Base-by-base conservation (phyloP, 495 filamentous ascomycete species). In the Aspergillus affinis region DNA sequence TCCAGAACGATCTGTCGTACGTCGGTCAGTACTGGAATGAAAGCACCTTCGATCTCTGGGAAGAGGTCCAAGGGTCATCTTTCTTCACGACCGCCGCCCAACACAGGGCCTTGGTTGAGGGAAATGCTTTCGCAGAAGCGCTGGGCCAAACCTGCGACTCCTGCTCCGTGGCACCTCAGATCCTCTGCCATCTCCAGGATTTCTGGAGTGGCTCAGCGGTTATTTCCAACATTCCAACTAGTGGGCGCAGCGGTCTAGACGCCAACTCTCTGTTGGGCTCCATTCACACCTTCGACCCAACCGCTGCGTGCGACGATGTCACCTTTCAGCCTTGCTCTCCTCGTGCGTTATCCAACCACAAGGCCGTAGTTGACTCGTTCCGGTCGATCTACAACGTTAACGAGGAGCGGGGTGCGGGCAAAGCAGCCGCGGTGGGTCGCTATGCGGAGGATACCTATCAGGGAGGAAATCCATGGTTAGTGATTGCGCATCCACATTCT, bases 371-470 rank as follows among this genome's bases (percentile, higher is more conserved):
- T 6, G 82, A 83, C n/a, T 75, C 78, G 13, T 83, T 84, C 69
- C 79, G 87, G 12, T 69, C 70, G 4, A 72, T 79, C 49, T 82
- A 79, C 60, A 49, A 55, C 12, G 59, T 82, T 51, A 78, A 82
- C 52, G 63, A 65, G 75, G 66, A n/a, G 18, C 67, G 63, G 49
- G 54, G 75, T 19, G 65, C 76, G 10, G 81, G 83, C 13, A 65
- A 71, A 12, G 84, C 85, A 5, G 81, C 85, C 20, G 85, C 87
- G 15, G 78, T 89, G 9, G 89, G 89, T 48, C 72, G 89, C 20
- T 92, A 92, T 65, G 67, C 86, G 2, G 87, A 90, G 63, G 88
- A 91, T 60, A 66, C 74, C 4, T 91, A 90, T 64, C 84, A 85
- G 65, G 81, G 82, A 51, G 86, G 84, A 19, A 86, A 88, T 70